These are phyloP conservation scores for Globisporangium polare DNA, from an alignment of 352 stramenopile genomes.

Conservation along the genomic window DNA sequence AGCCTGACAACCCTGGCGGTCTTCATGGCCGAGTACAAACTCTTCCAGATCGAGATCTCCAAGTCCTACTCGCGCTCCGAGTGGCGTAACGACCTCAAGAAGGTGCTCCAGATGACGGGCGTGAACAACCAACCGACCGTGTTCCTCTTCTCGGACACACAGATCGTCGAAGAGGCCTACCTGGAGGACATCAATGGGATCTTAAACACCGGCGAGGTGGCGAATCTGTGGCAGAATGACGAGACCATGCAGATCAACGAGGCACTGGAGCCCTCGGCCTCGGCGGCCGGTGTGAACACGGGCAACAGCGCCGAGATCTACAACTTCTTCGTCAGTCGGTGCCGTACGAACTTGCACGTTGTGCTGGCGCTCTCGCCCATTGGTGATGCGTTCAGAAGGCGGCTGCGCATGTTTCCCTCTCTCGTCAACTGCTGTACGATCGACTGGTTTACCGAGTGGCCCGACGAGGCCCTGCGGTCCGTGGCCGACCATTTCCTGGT, in stretches of 20 bases:
- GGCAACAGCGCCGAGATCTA: constrained; percentile 77
- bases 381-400: constrained; percentile 90
- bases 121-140: constrained; percentile 87
- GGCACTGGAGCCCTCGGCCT: constrained; percentile 58
- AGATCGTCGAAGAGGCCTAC: constrained; percentile 92
- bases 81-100: constrained; percentile 93
- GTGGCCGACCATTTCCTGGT: constrained; percentile 92
- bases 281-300: constrained; percentile 59
- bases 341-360: constrained; percentile 92
- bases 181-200: constrained; percentile 93
- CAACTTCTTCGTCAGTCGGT: constrained; percentile 90
- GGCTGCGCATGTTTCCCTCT: constrained; percentile 95
- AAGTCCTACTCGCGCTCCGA: constrained; percentile 92
- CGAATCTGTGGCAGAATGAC: constrained; percentile 90
- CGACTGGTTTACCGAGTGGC: constrained; percentile 97
- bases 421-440: constrained; percentile 97
- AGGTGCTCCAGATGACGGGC: constrained; percentile 72
- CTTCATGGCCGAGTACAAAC: constrained; percentile 93
- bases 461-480: constrained; percentile 89
- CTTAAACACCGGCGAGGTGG: constrained; percentile 92
- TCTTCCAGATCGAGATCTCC: constrained; percentile 96
- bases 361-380: constrained; percentile 93
- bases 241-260: constrained; percentile 85
- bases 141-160: constrained; percentile 92
- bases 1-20: constrained; percentile 90